These are phyloP conservation scores for Aspergillus chevalieri DNA, from an alignment of 2,329 filamentous ascomycete genomes.

Conservation along the genomic window DNA sequence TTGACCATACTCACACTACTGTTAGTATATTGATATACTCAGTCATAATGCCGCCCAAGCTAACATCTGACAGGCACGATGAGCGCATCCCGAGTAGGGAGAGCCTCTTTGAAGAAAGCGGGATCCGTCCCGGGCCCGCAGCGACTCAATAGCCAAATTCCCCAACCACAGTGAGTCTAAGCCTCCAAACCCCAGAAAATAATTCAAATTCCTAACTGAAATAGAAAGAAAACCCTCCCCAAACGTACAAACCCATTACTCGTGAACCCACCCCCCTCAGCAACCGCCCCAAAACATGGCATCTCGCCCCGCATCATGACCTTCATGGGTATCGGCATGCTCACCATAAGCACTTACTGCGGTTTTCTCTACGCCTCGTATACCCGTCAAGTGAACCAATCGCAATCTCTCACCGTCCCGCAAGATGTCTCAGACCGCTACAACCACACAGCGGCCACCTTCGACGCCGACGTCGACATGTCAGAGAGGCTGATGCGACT, in stretches of 20 bases:
- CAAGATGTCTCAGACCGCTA: constrained; percentile 44
- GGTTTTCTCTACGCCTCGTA: constrained; percentile 41
- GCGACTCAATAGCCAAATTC: constrained; percentile 3
- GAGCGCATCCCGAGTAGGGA: constrained; percentile 20
- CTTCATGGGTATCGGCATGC: constrained; percentile 32
- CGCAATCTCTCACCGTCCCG: constrained; percentile 27
- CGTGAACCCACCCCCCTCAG: constrained; percentile 11
- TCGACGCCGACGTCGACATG: constrained; percentile 42
- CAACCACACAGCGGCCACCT: constrained; percentile 37
- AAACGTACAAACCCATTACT: constrained; percentile 21
- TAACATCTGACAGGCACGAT: constrained; percentile 8
- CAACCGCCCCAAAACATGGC: constrained; percentile 2
- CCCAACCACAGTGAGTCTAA: not conserved
- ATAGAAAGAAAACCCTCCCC: constrained; percentile 10
- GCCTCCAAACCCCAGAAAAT: no score
- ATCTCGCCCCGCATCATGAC: constrained; percentile 32
- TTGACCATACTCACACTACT: not conserved
- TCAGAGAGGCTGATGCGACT: constrained; percentile 40
- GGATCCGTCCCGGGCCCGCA: constrained; percentile 12
- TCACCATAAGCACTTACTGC: constrained; percentile 39
- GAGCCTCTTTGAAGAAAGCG: constrained; percentile 17
- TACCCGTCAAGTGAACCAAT: constrained; percentile 27
- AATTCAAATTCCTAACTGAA: constrained; percentile 1
- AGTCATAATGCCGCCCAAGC: not conserved
- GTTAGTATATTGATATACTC: not conserved